These are phyloP conservation scores for Rossbeevera mucosa DNA, from an alignment of 768 basidiomycete genomes.

Conservation along the genomic window DNA sequence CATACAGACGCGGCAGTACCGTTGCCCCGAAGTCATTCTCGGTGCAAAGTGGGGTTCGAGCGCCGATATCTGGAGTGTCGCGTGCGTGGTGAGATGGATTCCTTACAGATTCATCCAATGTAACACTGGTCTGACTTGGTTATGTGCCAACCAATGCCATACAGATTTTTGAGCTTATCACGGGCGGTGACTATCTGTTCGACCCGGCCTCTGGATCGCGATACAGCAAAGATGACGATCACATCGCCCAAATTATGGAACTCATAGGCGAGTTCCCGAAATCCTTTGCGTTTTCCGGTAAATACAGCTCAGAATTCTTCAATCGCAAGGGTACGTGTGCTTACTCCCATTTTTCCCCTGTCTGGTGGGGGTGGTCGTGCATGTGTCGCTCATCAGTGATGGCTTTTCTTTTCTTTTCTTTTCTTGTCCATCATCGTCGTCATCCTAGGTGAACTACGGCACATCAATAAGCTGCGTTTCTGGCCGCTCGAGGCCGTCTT, in stretches of 20 bases:
- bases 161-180: conserved; percentile 91
- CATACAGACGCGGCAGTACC: conserved; percentile 95
- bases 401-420: not conserved
- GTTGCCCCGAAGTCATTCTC: conserved; percentile 95
- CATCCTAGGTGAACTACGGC: conserved; percentile 70
- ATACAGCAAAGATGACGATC: conserved; percentile 95
- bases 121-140: not conserved
- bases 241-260: conserved; percentile 98
- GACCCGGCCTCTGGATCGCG: conserved; percentile 93
- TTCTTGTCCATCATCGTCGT: not conserved
- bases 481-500: conserved; percentile 82
- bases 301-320: conserved; percentile 93
- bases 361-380: not conserved
- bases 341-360: not conserved
- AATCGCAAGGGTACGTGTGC: conserved; percentile 76
- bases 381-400: conserved; percentile 8
- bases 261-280: conserved; percentile 88
- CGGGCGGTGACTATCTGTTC: conserved; percentile 96
- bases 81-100: conserved; percentile 71
- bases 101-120: not conserved
- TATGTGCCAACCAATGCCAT: not conserved
- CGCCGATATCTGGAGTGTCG: conserved; percentile 95
- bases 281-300: conserved; percentile 79
- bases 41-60: conserved; percentile 95
- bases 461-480: conserved; percentile 90